Conservation (phyloP, 2,329 filamentous ascomycete species). For the Dactylella cylindrospora region DNA sequence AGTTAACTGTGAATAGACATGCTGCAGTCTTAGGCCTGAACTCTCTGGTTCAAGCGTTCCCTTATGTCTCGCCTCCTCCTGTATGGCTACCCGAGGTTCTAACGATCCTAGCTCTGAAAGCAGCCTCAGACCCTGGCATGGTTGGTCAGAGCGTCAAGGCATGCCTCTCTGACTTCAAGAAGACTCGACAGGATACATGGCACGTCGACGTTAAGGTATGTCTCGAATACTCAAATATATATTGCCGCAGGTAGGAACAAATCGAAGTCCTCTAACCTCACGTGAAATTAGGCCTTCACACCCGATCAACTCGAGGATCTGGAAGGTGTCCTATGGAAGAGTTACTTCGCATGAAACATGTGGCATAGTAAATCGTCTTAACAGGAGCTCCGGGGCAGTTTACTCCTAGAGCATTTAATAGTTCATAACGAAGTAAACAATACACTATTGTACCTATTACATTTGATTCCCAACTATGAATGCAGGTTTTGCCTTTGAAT, state of each 20-base stretch:
- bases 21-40: conserved; percentile 90
- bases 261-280: conserved; percentile 21
- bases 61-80: conserved; percentile 89
- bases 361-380: neutral
- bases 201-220: conserved; percentile 93
- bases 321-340: conserved; percentile 98
- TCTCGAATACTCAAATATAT: conserved; percentile 31
- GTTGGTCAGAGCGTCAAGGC: conserved; percentile 95
- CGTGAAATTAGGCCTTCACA: conserved; percentile 70
- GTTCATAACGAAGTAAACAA: conserved; percentile 5
- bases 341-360: conserved; percentile 78
- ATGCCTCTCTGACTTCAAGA: conserved; percentile 96
- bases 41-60: conserved; percentile 90
- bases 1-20: conserved; percentile 67
- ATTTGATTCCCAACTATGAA: neutral
- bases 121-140: conserved; percentile 83
- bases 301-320: conserved; percentile 90
- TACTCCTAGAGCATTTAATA: neutral
- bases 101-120: conserved; percentile 77
- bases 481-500: neutral
- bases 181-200: conserved; percentile 98
- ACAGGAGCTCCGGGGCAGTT: too few relatives aligned
- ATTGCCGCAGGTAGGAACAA: neutral
- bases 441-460: neutral
- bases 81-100: conserved; percentile 91